Base-by-base conservation (phyloP, 2,329 filamentous ascomycete species). In the Rosellinia necatrix region DNA sequence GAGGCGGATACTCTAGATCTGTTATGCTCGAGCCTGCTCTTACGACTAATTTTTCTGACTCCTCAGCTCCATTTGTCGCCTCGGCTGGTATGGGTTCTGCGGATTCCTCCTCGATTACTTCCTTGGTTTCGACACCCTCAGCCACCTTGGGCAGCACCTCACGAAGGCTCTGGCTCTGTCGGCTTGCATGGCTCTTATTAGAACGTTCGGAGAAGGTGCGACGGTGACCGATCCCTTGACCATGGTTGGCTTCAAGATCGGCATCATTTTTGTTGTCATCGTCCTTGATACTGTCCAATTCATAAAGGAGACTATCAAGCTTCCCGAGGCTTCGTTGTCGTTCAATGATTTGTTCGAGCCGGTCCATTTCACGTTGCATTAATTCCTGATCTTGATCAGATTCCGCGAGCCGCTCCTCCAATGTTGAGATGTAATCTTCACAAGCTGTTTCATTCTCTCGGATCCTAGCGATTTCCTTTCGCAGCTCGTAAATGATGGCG, bases 401-500 rank as follows among this genome's bases (percentile, higher is more conserved):
- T 74, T 99, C 94, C 0, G 94, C 94, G 7, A 99, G 82, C 19
- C 93, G 89, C 75, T 97, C 94, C 71, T 99, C 94, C 9, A 99
- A 78, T 0, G 92, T 97, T 1, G 93, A 96, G 49, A 99, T 97
- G 72, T 99, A 99, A 63, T 97, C 94, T 72, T 99, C 94, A 64
- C 88, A 92, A 34, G 89, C 88, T 3, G 88, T 84, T 75, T 99
- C 94, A 65, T 92, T 97, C 67, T 97, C 94, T 44, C 92, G 86
- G 13, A 92, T 84, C 37, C 93, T 88, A 21, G 88, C 81, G 58
- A 99, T 88, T 75, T 99, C 94, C 70, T 96, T 97, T 47, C 92
- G 90, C 49, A 99, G 79, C 70, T 97, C 92, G 47, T 85, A 77
- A 56, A 97, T 88, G 50, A 96, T 88, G 12, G 89, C 86, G 6